A percentile compares a stretch with the other conserved stretches of the same genome.
Conservation (phyloP, 495 filamentous ascomycete genomes). For the Aspergillus leporis region DNA sequence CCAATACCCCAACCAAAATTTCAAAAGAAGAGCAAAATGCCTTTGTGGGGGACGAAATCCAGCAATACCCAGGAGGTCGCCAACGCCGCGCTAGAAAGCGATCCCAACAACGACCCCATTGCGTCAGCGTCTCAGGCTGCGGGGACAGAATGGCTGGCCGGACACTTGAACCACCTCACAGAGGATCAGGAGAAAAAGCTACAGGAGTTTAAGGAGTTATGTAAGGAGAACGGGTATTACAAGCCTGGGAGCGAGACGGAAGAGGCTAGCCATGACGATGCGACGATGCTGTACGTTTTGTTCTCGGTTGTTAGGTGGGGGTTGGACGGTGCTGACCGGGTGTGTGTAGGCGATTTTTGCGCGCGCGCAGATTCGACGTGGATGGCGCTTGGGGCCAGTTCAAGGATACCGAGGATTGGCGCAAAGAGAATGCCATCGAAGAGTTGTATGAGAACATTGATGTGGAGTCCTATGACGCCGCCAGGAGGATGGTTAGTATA, state of each 20-base stretch:
- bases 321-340: background rate
- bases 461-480: slow-evolving; percentile 76
- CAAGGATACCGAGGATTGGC: slow-evolving; percentile 85
- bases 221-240: slow-evolving; percentile 66
- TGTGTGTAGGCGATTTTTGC: slow-evolving; percentile 68
- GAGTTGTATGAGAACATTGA: slow-evolving; percentile 77
- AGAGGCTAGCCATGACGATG: slow-evolving; percentile 71
- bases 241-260: slow-evolving; percentile 44
- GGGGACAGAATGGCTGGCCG: slow-evolving; percentile 50
- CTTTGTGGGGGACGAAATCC: slow-evolving; percentile 43
- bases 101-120: slow-evolving; percentile 41
- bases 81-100: slow-evolving; percentile 25
- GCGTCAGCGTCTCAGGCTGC: slow-evolving; percentile 44
- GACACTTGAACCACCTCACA: slow-evolving; percentile 74
- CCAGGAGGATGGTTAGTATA: slow-evolving; percentile 66
- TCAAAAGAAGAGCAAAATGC: slow-evolving; percentile 17
- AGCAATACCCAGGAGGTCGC: slow-evolving; percentile 24
- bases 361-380: slow-evolving; percentile 72
- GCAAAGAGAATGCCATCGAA: slow-evolving; percentile 73
- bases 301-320: slow-evolving; percentile 3
- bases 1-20: background rate
- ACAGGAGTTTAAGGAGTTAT: slow-evolving; percentile 64
- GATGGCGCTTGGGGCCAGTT: slow-evolving; percentile 80
- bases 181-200: slow-evolving; percentile 65
- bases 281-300: slow-evolving; percentile 69